Conservation (phyloP, 768 basidiomycete genomes). For the Amylocystis lapponica region DNA sequence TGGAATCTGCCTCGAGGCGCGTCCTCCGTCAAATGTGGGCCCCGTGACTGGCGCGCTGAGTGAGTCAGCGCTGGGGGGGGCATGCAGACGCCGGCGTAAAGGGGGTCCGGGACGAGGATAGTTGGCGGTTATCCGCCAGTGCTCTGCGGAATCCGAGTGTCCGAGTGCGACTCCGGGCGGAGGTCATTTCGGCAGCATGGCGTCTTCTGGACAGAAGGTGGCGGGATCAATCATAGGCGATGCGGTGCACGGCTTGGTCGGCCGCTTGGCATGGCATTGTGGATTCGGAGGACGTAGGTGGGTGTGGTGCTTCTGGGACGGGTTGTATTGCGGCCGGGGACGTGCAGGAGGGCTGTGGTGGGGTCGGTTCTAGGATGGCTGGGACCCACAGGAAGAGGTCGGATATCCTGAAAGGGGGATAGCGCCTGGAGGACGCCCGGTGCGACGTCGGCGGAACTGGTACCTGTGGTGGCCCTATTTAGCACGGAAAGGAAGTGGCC, state of each 20-base stretch:
- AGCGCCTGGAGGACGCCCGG: conserved; percentile 10
- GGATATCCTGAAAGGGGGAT: conserved; percentile 9
- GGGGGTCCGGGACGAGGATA: not conserved
- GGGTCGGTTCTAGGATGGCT: not conserved
- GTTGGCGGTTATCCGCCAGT: not conserved
- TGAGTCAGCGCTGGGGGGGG: conserved; percentile 8
- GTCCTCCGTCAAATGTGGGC: conserved; percentile 4
- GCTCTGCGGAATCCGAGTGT: too few relatives aligned
- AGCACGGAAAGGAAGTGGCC: conserved; percentile 5
- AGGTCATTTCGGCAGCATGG: not conserved
- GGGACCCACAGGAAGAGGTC: conserved; percentile 5
- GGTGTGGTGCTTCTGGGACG: not conserved
- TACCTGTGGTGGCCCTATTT: conserved; percentile 13
- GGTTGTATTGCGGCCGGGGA: not conserved
- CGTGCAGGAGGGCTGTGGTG: not conserved
- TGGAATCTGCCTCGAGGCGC: conserved; percentile 18
- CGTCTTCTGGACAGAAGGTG: not conserved
- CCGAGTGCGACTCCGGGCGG: not conserved
- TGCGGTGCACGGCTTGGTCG: not conserved
- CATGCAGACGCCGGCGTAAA: not conserved
- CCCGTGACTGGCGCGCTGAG: conserved; percentile 8
- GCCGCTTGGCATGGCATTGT: not conserved
- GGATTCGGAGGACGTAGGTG: too few relatives aligned
- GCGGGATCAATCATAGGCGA: conserved; percentile 2
- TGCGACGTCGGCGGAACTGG: conserved; percentile 21